Evolutionary conservation across 208 protist genomes (phyloP).

Genomic region (Trypanosoma theileri): DNA sequence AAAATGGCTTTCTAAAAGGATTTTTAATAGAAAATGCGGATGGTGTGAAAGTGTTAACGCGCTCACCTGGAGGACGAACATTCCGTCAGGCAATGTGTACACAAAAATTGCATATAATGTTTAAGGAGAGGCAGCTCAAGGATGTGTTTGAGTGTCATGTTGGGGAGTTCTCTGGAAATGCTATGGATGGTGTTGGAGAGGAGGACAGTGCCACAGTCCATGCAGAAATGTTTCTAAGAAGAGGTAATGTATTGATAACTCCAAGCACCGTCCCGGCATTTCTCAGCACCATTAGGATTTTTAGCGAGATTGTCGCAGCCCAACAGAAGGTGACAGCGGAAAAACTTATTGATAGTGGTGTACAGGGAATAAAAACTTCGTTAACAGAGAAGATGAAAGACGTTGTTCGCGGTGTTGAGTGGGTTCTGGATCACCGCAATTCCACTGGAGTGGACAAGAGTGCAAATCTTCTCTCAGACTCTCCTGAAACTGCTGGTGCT

Average conservation of each 20-base stretch:
- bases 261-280: constrained; percentile 76
- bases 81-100: constrained; percentile 55
- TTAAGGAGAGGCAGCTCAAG: constrained; percentile 88
- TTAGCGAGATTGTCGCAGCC: constrained; percentile 53
- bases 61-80: constrained; percentile 63
- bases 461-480: no score
- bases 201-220: constrained; percentile 53
- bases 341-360: constrained; percentile 24
- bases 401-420: neutral
- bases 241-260: constrained; percentile 63
- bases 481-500: no score
- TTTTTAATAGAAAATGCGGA: constrained; percentile 67
- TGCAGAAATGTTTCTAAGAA: constrained; percentile 41
- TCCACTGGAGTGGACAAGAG: neutral
- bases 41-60: constrained; percentile 33
- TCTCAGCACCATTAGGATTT: constrained; percentile 49
- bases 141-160: constrained; percentile 83
- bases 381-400: neutral
- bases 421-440: neutral
- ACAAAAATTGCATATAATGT: constrained; percentile 53
- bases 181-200: constrained; percentile 78
- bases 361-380: neutral
- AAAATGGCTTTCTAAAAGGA: constrained; percentile 39
- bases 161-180: constrained; percentile 33
- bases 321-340: constrained; percentile 42